phyloP scores from a whole-genome alignment of 768 basidiomycete genomes.

The Leucogyrophana mollusca region DNA sequence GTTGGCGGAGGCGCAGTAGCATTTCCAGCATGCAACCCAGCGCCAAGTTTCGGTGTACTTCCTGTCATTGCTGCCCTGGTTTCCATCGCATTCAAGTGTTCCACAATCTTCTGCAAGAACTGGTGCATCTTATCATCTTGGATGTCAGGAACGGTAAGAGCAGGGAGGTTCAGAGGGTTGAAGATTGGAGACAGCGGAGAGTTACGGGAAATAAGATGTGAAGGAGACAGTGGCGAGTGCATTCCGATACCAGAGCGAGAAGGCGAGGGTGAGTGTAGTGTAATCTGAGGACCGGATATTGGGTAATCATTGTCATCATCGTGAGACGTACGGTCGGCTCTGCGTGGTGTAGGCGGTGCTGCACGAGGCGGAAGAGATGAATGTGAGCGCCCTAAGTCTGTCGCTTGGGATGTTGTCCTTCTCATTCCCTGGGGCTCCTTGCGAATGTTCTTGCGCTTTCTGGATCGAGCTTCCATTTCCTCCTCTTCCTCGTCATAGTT shows the following conservation, averaged over 20 bases:
- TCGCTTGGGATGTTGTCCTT: slow-evolving; percentile 22
- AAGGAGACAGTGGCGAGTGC: slow-evolving; percentile 18
- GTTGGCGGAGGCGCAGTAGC: slow-evolving; percentile 8
- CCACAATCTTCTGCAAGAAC: slow-evolving; percentile 84
- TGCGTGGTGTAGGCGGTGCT: slow-evolving; percentile 61
- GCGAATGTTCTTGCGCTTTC: slow-evolving; percentile 35
- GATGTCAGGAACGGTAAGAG: slow-evolving; percentile 63
- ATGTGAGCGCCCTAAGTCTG: slow-evolving; percentile 26
- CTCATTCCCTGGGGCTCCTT: slow-evolving; percentile 18
- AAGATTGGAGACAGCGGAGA: slow-evolving; percentile 33
- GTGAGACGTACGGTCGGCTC: slow-evolving; percentile 38
- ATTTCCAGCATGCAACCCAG: not conserved
- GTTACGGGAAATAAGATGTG: slow-evolving; percentile 23
- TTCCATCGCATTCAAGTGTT: slow-evolving; percentile 76
- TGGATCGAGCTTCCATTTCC: slow-evolving; percentile 29
- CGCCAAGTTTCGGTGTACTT: slow-evolving; percentile 14
- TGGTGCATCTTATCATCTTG: slow-evolving; percentile 75
- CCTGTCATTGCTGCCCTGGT: slow-evolving; percentile 38
- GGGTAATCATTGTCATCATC: slow-evolving; percentile 14
- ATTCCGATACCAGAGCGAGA: slow-evolving; percentile 15
- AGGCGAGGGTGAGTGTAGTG: slow-evolving; percentile 24
- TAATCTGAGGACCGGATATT: slow-evolving; percentile 20
- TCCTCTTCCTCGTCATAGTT: slow-evolving; percentile 74
- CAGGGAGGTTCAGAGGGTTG: slow-evolving; percentile 34
- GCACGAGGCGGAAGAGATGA: slow-evolving; percentile 51